Evolutionary conservation across 306 rosid genomes (phyloP).

Genomic region (Quercus dentata): DNA sequence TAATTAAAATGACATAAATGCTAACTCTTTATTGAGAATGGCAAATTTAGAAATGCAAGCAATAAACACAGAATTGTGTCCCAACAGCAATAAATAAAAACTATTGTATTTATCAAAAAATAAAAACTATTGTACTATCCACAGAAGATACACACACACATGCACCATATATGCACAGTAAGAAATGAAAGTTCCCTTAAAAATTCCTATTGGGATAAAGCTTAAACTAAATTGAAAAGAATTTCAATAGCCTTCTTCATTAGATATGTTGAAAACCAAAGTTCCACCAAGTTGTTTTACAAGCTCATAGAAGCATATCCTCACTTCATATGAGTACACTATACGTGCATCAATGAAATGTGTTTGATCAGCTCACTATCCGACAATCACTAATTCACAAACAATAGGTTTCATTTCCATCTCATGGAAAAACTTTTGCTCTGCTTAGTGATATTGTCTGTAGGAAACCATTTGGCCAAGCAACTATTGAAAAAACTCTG

Average conservation of each 20-base stretch:
- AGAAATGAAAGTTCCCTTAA: not conserved
- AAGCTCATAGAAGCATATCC: not conserved
- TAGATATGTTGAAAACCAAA: not conserved
- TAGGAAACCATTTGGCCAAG: not conserved
- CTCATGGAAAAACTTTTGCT: not conserved
- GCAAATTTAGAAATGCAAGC: too few species aligned
- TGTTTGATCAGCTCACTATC: not conserved
- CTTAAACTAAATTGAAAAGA: not conserved
- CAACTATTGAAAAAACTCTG: not conserved
- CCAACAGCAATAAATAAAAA: not conserved
- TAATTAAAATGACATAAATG: not conserved
- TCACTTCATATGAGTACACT: not conserved
- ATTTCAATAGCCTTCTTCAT: not conserved
- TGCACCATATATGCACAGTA: not conserved
- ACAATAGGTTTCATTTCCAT: not conserved
- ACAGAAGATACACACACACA: not conserved
- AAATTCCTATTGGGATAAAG: not conserved
- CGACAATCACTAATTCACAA: not conserved
- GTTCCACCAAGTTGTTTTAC: not conserved
- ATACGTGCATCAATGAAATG: not conserved
- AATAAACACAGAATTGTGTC: not conserved
- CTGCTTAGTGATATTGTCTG: not conserved
- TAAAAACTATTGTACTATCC: not conserved
- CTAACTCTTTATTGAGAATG: not conserved
- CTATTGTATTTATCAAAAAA: not conserved